Conservation (phyloP, 2,329 filamentous ascomycete genomes). For the Huntiella decipiens region DNA sequence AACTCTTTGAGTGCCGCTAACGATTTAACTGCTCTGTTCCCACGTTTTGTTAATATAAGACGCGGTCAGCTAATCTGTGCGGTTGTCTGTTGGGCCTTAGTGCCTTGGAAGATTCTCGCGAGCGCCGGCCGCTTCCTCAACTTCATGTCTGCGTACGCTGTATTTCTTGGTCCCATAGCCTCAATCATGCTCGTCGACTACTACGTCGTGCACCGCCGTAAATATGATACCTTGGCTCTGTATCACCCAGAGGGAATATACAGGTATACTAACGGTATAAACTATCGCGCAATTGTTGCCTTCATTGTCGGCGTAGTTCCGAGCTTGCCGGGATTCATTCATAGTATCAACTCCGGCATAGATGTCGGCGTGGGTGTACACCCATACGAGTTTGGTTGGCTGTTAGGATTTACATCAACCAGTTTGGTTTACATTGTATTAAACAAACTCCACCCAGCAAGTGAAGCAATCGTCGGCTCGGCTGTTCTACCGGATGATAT, state of each 20-base stretch:
- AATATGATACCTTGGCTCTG: conserved; percentile 17
- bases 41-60: conserved; percentile 10
- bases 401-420: conserved; percentile 13
- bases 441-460: background rate
- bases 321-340: conserved; percentile 24
- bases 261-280: conserved; percentile 22
- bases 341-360: conserved; percentile 6
- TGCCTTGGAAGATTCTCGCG: conserved; percentile 15
- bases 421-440: conserved; percentile 12
- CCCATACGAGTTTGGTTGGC: conserved; percentile 16
- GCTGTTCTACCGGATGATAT: conserved; percentile 3
- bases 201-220: conserved; percentile 17
- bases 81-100: conserved; percentile 10
- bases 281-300: conserved; percentile 23
- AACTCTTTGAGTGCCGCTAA: conserved; percentile 11
- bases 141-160: conserved; percentile 16
- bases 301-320: conserved; percentile 24
- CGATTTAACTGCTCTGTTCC: conserved; percentile 11
- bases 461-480: background rate
- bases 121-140: conserved; percentile 14
- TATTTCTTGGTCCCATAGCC: conserved; percentile 16
- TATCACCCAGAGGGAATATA: conserved; percentile 24
- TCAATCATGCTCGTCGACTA: conserved; percentile 21
- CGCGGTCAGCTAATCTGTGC: conserved; percentile 10
- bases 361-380: conserved; percentile 4